A percentile compares a stretch with the other conserved stretches of the same genome.
phyloP scores from a whole-genome alignment of 1,284 basidiomycete species.

The Rhizoctonia solani region DNA sequence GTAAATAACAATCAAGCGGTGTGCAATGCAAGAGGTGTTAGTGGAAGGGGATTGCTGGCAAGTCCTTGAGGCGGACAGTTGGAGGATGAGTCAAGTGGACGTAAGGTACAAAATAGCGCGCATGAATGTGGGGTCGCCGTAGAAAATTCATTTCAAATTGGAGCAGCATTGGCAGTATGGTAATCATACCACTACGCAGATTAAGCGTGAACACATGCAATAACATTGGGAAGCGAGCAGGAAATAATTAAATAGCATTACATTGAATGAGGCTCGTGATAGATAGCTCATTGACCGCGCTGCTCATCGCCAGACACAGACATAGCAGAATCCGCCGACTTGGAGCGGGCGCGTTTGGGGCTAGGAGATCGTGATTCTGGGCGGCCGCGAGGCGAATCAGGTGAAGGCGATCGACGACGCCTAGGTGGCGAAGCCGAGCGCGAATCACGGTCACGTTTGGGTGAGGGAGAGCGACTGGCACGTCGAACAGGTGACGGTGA shows the following conservation, averaged over 20 bases:
- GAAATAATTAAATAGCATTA: background rate
- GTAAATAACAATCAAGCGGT: too few species aligned
- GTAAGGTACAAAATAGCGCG: background rate
- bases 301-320: slow-evolving; percentile 22
- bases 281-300: background rate
- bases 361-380: slow-evolving; percentile 10
- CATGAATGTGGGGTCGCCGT: slow-evolving; percentile 3
- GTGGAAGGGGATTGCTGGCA: too few species aligned
- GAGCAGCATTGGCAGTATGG: background rate
- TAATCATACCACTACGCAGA: background rate
- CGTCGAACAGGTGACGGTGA: slow-evolving; percentile 42
- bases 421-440: slow-evolving; percentile 39
- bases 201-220: slow-evolving; percentile 2
- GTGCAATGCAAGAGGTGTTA: too few species aligned
- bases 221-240: slow-evolving; percentile 1
- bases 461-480: slow-evolving; percentile 10
- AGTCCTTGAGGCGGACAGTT: too few species aligned
- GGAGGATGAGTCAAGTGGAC: background rate
- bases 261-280: background rate
- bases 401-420: slow-evolving; percentile 33
- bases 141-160: slow-evolving; percentile 29
- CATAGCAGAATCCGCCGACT: slow-evolving; percentile 20
- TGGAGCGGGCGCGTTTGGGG: slow-evolving; percentile 10
- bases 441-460: slow-evolving; percentile 37
- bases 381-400: slow-evolving; percentile 17